These are phyloP conservation scores for Fusarium sp. DNA, from an alignment of 2,329 filamentous ascomycete species.

Conservation along the genomic window DNA sequence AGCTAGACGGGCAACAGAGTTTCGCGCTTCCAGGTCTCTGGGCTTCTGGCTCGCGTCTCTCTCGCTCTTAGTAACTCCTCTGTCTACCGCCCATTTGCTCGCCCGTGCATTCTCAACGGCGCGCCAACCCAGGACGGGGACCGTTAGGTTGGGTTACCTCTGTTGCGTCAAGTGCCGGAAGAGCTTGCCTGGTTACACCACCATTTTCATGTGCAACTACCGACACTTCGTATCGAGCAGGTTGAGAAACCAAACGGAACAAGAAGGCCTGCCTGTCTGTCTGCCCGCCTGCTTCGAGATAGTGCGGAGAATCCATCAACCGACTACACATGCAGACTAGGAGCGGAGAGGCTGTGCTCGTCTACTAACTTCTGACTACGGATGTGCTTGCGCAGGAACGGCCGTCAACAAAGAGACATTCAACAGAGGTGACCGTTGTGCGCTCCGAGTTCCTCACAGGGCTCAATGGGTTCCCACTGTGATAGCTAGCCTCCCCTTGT, in stretches of 20 bases:
- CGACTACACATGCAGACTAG: constrained; percentile 26
- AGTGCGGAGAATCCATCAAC: constrained; percentile 24
- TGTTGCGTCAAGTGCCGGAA: constrained; percentile 33
- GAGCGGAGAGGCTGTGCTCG: constrained; percentile 28
- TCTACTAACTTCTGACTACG: constrained; percentile 36
- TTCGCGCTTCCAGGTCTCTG: constrained; percentile 36
- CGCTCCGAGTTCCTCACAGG: constrained; percentile 4
- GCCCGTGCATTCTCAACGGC: constrained; percentile 29
- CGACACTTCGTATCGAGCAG: constrained; percentile 38
- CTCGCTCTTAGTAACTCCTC: background rate
- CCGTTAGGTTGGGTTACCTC: constrained; percentile 34
- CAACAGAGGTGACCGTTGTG: constrained; percentile 4
- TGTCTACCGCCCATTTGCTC: background rate
- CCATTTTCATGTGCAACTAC: constrained; percentile 37
- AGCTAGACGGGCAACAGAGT: constrained; percentile 32
- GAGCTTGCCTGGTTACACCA: constrained; percentile 26
- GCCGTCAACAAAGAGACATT: constrained; percentile 17
- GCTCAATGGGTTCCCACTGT: constrained; percentile 7
- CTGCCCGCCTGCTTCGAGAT: constrained; percentile 6
- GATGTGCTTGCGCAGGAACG: constrained; percentile 39
- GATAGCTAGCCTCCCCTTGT: constrained; percentile 27
- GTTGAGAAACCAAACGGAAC: constrained; percentile 36
- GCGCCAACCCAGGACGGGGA: constrained; percentile 31
- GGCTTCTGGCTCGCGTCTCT: background rate
- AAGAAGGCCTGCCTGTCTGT: background rate